Percentiles rank a stretch among this genome's conserved stretches.
Conservation (phyloP, 2,329 filamentous ascomycete genomes). For the Fusarium palustre region DNA sequence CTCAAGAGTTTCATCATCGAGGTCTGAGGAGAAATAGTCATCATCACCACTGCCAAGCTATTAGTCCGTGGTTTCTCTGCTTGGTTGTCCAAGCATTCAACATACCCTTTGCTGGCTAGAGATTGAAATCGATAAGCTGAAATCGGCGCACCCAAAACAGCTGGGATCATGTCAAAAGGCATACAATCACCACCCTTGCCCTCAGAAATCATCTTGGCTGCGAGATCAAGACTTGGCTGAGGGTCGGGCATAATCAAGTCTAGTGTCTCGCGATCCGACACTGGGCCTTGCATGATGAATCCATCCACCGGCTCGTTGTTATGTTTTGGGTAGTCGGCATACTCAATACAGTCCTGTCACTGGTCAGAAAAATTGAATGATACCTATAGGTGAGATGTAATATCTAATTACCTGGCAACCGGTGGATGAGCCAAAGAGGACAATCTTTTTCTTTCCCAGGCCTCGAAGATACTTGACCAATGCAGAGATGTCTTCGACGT, state of each 20-base stretch:
- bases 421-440: slow-evolving; percentile 70
- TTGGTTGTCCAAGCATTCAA: slow-evolving; percentile 7
- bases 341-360: slow-evolving; percentile 67
- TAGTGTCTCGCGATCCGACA: slow-evolving; percentile 79
- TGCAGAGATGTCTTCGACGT: slow-evolving; percentile 65
- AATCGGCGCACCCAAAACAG: slow-evolving; percentile 58
- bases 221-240: slow-evolving; percentile 60
- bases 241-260: slow-evolving; percentile 59
- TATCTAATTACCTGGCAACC: slow-evolving; percentile 62
- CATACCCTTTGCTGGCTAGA: slow-evolving; percentile 63
- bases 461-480: slow-evolving; percentile 66
- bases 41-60: slow-evolving; percentile 71
- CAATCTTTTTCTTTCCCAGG: slow-evolving; percentile 63
- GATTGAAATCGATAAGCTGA: slow-evolving; percentile 66
- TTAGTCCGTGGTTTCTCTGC: slow-evolving; percentile 10
- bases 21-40: slow-evolving; percentile 87
- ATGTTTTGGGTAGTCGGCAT: slow-evolving; percentile 58
- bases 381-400: neutral
- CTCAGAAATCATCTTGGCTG: slow-evolving; percentile 65
- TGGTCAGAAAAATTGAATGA: slow-evolving; percentile 1
- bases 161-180: slow-evolving; percentile 58
- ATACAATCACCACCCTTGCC: slow-evolving; percentile 68
- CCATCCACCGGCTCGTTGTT: slow-evolving; percentile 72
- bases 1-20: slow-evolving; percentile 67
- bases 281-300: slow-evolving; percentile 82